Conservation (phyloP, 2,329 filamentous ascomycete genomes). For the Daldinia sp. region DNA sequence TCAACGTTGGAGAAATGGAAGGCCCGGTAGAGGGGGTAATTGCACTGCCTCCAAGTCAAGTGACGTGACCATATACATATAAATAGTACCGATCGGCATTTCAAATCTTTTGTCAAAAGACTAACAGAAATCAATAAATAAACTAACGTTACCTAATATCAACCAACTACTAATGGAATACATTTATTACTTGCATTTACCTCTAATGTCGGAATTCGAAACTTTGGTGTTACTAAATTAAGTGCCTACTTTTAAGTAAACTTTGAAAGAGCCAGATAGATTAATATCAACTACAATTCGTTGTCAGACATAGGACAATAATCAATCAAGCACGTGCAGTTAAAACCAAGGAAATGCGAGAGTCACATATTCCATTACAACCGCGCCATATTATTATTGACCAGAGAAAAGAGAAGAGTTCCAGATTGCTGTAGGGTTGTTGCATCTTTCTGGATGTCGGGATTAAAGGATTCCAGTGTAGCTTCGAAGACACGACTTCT, state of each 20-base stretch:
- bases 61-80: slow-evolving; percentile 26
- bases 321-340: background rate
- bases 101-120: slow-evolving; percentile 12
- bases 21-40: slow-evolving; percentile 2
- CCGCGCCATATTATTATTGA: too few relatives aligned
- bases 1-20: slow-evolving; percentile 27
- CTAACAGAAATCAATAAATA: background rate
- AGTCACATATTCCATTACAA: too few relatives aligned
- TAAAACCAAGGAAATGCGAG: too few relatives aligned
- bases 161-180: background rate
- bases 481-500: too few relatives aligned
- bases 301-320: background rate
- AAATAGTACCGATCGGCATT: slow-evolving; percentile 39
- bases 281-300: background rate
- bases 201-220: background rate
- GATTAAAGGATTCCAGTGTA: too few relatives aligned
- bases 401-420: too few relatives aligned
- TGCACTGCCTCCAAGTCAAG: slow-evolving; percentile 37
- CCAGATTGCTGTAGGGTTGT: too few relatives aligned
- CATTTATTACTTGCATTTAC: background rate
- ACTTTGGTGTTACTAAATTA: background rate
- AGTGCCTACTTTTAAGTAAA: too few relatives aligned
- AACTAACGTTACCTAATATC: background rate
- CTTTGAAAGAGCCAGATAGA: background rate
- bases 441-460: too few relatives aligned